A percentile compares a stretch with the other conserved stretches of the same genome.
Conservation (phyloP, 306 rosid species). For the Glycine soja region DNA sequence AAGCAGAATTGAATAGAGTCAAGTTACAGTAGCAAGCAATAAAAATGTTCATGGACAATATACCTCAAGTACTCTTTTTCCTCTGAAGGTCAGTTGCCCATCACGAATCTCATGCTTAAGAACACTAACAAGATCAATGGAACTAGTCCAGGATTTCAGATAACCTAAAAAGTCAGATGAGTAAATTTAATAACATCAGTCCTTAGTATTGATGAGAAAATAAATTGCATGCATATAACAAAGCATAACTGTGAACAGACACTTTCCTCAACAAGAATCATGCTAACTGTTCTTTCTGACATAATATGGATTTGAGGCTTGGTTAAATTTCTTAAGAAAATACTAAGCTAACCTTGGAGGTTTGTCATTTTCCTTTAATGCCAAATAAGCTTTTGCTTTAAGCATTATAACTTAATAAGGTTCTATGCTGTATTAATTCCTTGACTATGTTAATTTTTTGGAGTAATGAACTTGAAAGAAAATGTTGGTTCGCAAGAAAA, state of each 20-base stretch:
- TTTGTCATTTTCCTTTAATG: conserved; percentile 37
- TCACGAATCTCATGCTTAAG: conserved; percentile 96
- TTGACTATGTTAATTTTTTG: conserved; percentile 4
- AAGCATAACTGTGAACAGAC: conserved; percentile 14
- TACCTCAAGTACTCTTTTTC: conserved; percentile 98
- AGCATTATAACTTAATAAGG: conserved; percentile 19
- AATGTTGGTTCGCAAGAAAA: conserved; percentile 20
- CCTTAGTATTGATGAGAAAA: conserved; percentile 39
- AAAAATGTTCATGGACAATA: conserved; percentile 18
- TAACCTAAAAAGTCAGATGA: conserved; percentile 61
- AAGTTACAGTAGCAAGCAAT: conserved; percentile 24
- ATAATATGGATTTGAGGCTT: neutral
- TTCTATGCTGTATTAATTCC: conserved; percentile 3
- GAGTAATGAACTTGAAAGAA: conserved; percentile 12
- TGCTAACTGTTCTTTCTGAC: neutral
- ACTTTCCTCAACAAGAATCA: conserved; percentile 30
- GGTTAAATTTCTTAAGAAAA: conserved; percentile 19
- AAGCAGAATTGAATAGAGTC: conserved; percentile 31
- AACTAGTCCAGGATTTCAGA: conserved; percentile 86
- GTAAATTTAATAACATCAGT: neutral
- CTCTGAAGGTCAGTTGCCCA: conserved; percentile 93
- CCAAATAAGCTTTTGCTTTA: conserved; percentile 24
- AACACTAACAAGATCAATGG: conserved; percentile 87
- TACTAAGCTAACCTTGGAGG: neutral
- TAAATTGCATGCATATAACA: conserved; percentile 31